phyloP scores from a whole-genome alignment of 2,329 filamentous ascomycete genomes.

The Penicillium vulpinum region DNA sequence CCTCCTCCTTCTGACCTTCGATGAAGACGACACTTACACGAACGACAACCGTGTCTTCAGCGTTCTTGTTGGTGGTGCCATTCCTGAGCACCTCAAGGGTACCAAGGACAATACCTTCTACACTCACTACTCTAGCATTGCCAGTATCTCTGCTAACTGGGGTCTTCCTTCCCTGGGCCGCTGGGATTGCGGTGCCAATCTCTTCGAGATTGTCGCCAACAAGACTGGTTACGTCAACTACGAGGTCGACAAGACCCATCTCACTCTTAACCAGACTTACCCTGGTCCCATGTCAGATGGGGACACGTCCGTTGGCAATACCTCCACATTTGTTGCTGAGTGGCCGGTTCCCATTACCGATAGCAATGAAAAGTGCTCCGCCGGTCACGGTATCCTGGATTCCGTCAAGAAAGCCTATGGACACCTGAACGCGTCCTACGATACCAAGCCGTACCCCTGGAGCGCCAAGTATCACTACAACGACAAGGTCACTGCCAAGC shows the following conservation, averaged over 20 bases:
- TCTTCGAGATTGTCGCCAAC: constrained; percentile 61
- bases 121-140: constrained; percentile 71
- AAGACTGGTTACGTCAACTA: constrained; percentile 58
- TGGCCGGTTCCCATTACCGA: constrained; percentile 36
- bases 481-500: constrained; percentile 31
- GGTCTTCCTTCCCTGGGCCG: constrained; percentile 67
- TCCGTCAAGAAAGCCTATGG: constrained; percentile 35
- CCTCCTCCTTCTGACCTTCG: constrained; percentile 77
- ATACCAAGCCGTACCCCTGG: constrained; percentile 33
- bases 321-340: constrained; percentile 24
- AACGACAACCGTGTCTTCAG: constrained; percentile 67
- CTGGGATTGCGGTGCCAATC: constrained; percentile 71
- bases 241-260: constrained; percentile 40
- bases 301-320: constrained; percentile 8
- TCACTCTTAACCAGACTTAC: constrained; percentile 58
- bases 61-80: constrained; percentile 72
- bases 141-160: constrained; percentile 71
- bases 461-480: constrained; percentile 20
- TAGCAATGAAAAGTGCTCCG: constrained; percentile 34
- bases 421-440: constrained; percentile 28
- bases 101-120: constrained; percentile 70
- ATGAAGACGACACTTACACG: constrained; percentile 73
- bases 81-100: constrained; percentile 63
- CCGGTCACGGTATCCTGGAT: constrained; percentile 36
- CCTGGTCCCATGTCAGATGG: constrained; percentile 45